These are phyloP conservation scores for Xylaria sp. DNA, from an alignment of 2,329 filamentous ascomycete species.

Conservation along the genomic window DNA sequence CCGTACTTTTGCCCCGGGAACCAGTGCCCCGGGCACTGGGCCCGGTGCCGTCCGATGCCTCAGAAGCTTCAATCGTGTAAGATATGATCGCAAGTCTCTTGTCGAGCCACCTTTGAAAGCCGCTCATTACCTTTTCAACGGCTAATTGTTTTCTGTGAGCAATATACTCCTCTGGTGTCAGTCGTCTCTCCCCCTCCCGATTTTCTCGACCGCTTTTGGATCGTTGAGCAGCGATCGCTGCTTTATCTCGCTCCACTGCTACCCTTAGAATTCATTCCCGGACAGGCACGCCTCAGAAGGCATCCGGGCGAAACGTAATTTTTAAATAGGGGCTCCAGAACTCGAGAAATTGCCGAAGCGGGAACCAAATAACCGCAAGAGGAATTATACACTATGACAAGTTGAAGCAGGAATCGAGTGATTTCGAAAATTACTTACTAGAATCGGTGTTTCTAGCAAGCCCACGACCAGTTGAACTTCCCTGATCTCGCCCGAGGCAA, in stretches of 20 bases:
- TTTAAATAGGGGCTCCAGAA: not conserved
- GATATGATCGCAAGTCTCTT: slow-evolving; percentile 39
- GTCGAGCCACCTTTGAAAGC: slow-evolving; percentile 40
- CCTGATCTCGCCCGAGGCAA: slow-evolving; percentile 29
- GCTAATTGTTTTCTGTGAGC: slow-evolving; percentile 36
- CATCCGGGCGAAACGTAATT: too few relatives aligned
- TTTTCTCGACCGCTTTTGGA: slow-evolving; percentile 34
- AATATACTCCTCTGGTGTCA: slow-evolving; percentile 40
- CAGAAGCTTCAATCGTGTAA: slow-evolving; percentile 38
- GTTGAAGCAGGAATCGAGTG: not conserved
- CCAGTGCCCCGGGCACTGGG: slow-evolving; percentile 13
- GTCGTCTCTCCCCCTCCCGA: slow-evolving; percentile 29
- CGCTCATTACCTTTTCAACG: slow-evolving; percentile 37
- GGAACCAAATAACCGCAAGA: not conserved
- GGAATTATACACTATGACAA: not conserved
- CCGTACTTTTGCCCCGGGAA: not conserved
- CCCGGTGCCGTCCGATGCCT: slow-evolving; percentile 31
- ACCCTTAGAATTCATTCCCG: not conserved
- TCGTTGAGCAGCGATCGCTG: slow-evolving; percentile 33
- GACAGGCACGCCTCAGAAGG: too few relatives aligned
- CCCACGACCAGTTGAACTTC: slow-evolving; percentile 25
- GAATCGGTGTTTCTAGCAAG: slow-evolving; percentile 30
- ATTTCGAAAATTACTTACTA: slow-evolving; percentile 19
- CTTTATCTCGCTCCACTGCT: slow-evolving; percentile 36
- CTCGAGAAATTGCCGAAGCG: not conserved